Percentiles rank a stretch among this genome's conserved stretches.
These are phyloP conservation scores for Myxozyma lipomycoides DNA, from an alignment of 805 yeast species.

Conservation along the genomic window DNA sequence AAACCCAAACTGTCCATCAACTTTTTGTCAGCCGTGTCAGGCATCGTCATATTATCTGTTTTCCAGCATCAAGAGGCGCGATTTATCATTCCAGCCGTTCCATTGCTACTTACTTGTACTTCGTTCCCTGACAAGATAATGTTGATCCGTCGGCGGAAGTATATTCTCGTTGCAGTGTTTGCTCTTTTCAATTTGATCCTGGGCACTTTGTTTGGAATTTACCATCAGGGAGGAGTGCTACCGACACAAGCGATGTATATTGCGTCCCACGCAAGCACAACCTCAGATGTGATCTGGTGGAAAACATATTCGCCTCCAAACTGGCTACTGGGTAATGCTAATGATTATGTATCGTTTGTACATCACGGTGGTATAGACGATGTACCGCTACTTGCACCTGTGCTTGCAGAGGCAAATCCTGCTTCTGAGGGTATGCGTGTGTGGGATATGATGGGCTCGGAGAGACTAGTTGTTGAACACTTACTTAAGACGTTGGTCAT, in stretches of 20 bases:
- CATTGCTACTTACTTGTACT: constrained; percentile 47
- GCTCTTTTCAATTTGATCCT: constrained; percentile 57
- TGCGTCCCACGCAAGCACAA: constrained; percentile 30
- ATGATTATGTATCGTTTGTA: constrained; percentile 29
- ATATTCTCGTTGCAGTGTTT: constrained; percentile 45
- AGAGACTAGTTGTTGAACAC: constrained; percentile 31
- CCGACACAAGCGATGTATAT: constrained; percentile 48
- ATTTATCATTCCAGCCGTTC: constrained; percentile 73
- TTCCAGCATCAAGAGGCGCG: constrained; percentile 94
- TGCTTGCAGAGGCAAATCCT: constrained; percentile 6
- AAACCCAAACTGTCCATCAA: constrained; percentile 30
- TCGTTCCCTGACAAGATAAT: constrained; percentile 17
- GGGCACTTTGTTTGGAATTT: constrained; percentile 66
- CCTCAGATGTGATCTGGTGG: constrained; percentile 70
- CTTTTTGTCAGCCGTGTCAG: constrained; percentile 54
- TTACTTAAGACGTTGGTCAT: constrained; percentile 27
- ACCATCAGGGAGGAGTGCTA: constrained; percentile 89
- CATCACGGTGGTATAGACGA: constrained; percentile 28
- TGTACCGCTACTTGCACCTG: constrained; percentile 12
- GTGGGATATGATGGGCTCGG: constrained; percentile 52
- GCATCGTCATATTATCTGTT: constrained; percentile 56
- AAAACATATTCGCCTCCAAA: constrained; percentile 90
- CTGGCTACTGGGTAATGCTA: constrained; percentile 56
- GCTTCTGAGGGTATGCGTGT: constrained; percentile 28
- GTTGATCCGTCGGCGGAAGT: constrained; percentile 25